A percentile compares a stretch with the other conserved stretches of the same genome.
Conservation (phyloP, 306 rosid species). For the Herpetospermum pedunculosum region DNA sequence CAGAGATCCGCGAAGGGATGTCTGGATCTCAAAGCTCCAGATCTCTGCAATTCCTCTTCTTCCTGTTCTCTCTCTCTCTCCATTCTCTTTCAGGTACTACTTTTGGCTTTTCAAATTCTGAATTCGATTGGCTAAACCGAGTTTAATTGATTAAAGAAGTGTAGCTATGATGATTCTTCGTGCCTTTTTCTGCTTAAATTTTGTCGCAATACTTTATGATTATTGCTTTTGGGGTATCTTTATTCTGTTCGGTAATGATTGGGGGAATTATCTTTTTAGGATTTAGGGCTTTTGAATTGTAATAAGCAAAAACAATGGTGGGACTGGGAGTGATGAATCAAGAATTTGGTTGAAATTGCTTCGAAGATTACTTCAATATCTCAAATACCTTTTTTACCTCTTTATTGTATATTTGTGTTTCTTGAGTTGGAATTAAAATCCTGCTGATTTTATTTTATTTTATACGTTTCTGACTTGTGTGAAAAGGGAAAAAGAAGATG, state of each 20-base stretch:
- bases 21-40: slow-evolving; percentile 19
- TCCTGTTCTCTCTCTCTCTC: slow-evolving; percentile 25
- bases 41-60: slow-evolving; percentile 29
- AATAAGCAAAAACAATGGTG: background rate
- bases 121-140: background rate
- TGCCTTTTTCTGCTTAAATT: background rate
- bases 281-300: background rate
- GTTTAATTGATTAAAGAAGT: background rate
- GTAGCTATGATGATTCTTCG: background rate
- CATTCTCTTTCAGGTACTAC: slow-evolving; percentile 30
- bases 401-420: background rate
- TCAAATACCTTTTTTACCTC: background rate
- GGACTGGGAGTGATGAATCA: background rate
- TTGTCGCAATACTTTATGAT: background rate
- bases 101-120: background rate
- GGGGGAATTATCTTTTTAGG: background rate
- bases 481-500: background rate
- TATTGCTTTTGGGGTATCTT: background rate
- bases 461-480: background rate
- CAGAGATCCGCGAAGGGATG: slow-evolving; percentile 21
- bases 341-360: background rate
- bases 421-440: background rate
- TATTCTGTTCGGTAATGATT: background rate
- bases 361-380: background rate
- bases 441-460: background rate